Base-by-base conservation (phyloP, 495 filamentous ascomycete species). In the Penicillium salamii region DNA sequence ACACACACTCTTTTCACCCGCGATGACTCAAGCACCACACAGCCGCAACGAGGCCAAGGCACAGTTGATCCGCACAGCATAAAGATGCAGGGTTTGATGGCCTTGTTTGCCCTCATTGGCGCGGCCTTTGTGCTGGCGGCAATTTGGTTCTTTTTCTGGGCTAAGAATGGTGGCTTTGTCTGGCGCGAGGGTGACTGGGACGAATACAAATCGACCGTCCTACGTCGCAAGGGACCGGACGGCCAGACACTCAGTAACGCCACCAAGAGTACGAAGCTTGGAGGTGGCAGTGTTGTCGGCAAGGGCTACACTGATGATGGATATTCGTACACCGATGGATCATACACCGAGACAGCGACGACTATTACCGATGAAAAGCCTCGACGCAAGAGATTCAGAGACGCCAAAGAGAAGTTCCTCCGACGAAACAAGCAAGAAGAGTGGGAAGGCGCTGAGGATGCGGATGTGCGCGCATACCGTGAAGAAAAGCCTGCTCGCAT, bases 111-210 rank as follows among this genome's bases (percentile, higher is more conserved):
- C 7, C 61, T 97, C 21, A 77, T 97, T 44, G 90, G 89, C 24
- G 85, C 81, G 3, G 82, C 71, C 15, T 86, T 97, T 64, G 90
- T 91, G 24, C 51, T 91, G 17, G 81, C 77, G 0, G 76, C 70
- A 17, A 88, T 97, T 53, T 98, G 93, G 93, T 96, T 97, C 74
- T 98, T 97, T 78, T 95, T 97, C 80, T 95, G 87, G 87, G 90
- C 91, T 45, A 90, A 87, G 70, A 93, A 97, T 62, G 95, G 92
- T 57, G 95, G 93, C 2, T 97, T 97, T 72, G 69, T 85, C 49
- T 98, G 88, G 78, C 78, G 77, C 14, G 72, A 90, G 48, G 75
- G 81, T 40, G 93, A 98, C 68, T 98, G 93, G 93, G 91, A 96
- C 1, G 93, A 98, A 55, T 98, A 98, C 81, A 97, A 97, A 65